Base-by-base conservation (phyloP, 139 green algal species). In the Klebsormidium nitens region DNA sequence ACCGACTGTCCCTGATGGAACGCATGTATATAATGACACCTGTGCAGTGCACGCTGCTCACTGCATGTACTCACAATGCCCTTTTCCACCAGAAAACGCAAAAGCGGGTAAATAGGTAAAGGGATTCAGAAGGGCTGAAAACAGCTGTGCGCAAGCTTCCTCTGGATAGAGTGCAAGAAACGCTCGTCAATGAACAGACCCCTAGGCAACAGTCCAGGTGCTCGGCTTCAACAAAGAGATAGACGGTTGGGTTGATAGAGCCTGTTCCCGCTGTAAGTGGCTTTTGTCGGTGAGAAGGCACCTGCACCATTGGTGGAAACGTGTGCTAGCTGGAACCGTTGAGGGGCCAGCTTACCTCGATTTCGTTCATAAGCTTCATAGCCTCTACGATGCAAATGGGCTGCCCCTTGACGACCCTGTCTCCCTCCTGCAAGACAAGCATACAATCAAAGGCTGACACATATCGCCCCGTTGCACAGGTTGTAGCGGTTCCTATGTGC, bases 291-390 rank as follows among this genome's bases (percentile, higher is more conserved):
- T 28, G 44, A 17, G 44, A 52, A 52, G 44, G 17, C 17, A 52
- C 44, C 3, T 38, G 37, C 29, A 55, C 61, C 26, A 48, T 59
- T 28, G 4, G 14, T 19, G 1, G 59, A 36, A 31, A 6, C 4
- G 26, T 34, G 3, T 14, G 3, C 11, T 31, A 55, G 44, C 19
- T 17, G 44, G 44, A 17, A 52, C 31, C 14, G 2, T 1, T 79
- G 17, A 74, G 86, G 82, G 8, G 14, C 14, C n/a, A 5, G n/a
- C 59, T 58, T 28, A 60, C 71, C 89, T 96, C 91, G 63, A 97
- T 96, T 80, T 96, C 92, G 78, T 96, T 97, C 92, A 97, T 96
- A 5, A 97, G 87, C 85, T 97, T 96, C 92, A 96, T 97, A 29
- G 90, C 92, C 84, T 97, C 92, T 32, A 97, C 90, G 79, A 97